Evolutionary conservation across 2,329 filamentous ascomycete species (phyloP), one percentile per base, ranked within the genome.

Genomic region (Scedosporium aurantiacum): DNA sequence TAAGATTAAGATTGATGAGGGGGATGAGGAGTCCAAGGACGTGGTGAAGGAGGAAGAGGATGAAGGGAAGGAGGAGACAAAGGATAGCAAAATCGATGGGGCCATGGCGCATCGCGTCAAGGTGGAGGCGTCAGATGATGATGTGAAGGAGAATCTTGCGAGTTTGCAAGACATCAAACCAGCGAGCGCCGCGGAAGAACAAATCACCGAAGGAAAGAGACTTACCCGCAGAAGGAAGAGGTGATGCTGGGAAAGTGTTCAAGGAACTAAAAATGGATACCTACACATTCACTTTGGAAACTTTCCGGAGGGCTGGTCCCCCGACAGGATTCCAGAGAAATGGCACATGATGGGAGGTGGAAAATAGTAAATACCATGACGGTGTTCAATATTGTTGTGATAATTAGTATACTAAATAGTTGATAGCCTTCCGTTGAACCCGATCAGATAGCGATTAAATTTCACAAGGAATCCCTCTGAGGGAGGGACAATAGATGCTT

Each of bases 11-110:
- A 68, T 65, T 55, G 70, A 74, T 18, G 63, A 62, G 50, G 67
- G 67, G 21, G 73, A 72, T 61, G 74, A 75, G 63, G 75, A 76
- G 66, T 67, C 70, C 4, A 71, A 76, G 63, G 73, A 74, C 2
- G 50, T 41, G 16, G 40, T 60, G 16, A 57, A 54, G 60, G 60
- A 63, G 62, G 50, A 57, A 3, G 61, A 64, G 52, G 59, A 62
- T 21, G 40, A 27, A 2, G 55, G 41, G 40, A 23, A 58, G 18
- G 47, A 52, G 10, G 32, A 37, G 32, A 12, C 14, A 8, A 23
- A 54, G 18, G 50, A 23, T 23, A 21, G 23, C n/a, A 23, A 23
- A 27, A 27, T 54, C 50, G 27, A 54, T 23, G 50, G 50, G 50
- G 23, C 18, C 5, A 23, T 54, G 50, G 50, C n/a, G 50, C 50